Evolutionary conservation across 371 early-diverging fungal genomes (phyloP).

Genomic region (Lichtheimia hyalospora): DNA sequence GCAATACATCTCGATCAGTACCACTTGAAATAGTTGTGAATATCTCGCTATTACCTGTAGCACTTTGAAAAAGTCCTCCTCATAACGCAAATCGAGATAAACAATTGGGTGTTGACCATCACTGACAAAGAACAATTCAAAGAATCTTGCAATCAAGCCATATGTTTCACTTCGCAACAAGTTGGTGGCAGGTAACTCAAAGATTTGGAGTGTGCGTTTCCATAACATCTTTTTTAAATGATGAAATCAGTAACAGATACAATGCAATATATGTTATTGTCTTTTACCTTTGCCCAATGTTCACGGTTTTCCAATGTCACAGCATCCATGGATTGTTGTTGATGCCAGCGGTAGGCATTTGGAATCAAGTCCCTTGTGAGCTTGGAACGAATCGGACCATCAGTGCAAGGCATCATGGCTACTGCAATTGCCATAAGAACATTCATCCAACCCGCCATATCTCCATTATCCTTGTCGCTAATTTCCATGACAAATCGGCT

Average conservation of each 20-base stretch:
- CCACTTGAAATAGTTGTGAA: background rate
- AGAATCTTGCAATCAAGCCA: constrained; percentile 45
- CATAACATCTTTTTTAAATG: constrained; percentile 36
- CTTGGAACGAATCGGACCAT: constrained; percentile 31
- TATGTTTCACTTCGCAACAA: constrained; percentile 42
- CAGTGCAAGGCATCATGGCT: constrained; percentile 46
- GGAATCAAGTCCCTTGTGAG: constrained; percentile 38
- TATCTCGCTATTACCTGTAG: constrained; percentile 31
- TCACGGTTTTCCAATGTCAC: constrained; percentile 17
- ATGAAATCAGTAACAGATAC: background rate
- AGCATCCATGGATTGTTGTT: constrained; percentile 10
- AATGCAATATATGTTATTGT: background rate
- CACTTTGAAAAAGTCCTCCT: constrained; percentile 40
- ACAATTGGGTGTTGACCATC: constrained; percentile 9
- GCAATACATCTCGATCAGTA: background rate
- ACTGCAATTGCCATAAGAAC: constrained; percentile 35
- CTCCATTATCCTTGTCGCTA: constrained; percentile 19
- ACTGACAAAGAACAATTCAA: constrained; percentile 43
- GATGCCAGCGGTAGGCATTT: constrained; percentile 39
- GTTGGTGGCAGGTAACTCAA: constrained; percentile 47
- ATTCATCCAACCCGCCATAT: constrained; percentile 30
- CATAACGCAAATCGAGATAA: constrained; percentile 36
- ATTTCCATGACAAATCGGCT: constrained; percentile 28
- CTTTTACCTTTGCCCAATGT: constrained; percentile 33
- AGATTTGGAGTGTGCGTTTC: constrained; percentile 44